Evolutionary conservation across 176 grass and related monocot genomes (phyloP), one percentile per base, ranked within the genome.

Genomic region (Eragrostis nindensis): DNA sequence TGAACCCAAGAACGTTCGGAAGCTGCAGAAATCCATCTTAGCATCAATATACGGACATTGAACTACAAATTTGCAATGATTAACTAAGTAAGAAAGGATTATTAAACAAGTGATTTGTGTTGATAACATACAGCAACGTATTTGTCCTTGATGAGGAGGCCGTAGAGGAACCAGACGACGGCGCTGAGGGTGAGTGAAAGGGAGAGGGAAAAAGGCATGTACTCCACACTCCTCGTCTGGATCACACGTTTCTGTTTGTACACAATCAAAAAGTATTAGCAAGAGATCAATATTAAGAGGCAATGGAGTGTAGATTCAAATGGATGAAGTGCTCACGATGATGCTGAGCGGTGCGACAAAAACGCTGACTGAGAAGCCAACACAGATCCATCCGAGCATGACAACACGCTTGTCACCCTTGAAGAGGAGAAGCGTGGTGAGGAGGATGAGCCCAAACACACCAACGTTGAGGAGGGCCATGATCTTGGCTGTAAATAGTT

Each of bases 131-230:
- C 94, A 75, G 81, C 81, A 0, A 97, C 82, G 9, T 91, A 97
- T 86, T 87, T 85, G 81, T 97, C 94, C 71, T 90, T 91, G 27
- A 83, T 89, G 48, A 94, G 75, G 7, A 97, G 75, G 27, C 94
- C 94, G 43, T 97, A 97, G 32, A 90, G 76, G 82, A 94, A 97
- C 94, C 94, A 97, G 24, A 86, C 86, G 24, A 94, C 73, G 0
- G 94, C 89, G 30, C 91, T 93, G 16, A 97, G 39, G n/a, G 94
- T 97, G 54, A 97, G 94, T 47, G 88, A 92, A 71, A 97, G 83
- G 8, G 94, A 97, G 52, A 97, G 89, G 1, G 54, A 86, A 84
- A 97, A 94, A 6, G 94, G 94, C 91, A 97, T 93, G 84, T 91
- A 97, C 52, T 97, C 91, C 0, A 97, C 91, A 15, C 94, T 97